Evolutionary conservation across 2,329 filamentous ascomycete genomes (phyloP).

Genomic region (Fusarium sambucinum): DNA sequence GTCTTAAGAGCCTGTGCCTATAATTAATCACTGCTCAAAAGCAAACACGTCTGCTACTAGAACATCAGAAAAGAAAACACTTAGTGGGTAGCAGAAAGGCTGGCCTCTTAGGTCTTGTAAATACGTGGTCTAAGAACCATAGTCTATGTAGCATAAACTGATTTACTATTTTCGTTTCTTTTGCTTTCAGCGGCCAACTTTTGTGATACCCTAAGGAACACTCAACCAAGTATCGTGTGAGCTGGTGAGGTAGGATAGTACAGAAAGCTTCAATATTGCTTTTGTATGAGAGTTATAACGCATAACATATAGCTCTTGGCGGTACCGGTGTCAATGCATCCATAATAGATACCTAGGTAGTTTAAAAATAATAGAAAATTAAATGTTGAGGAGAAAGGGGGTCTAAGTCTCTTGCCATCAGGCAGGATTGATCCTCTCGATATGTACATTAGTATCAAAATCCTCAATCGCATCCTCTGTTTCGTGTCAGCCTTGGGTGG

Average conservation of each 20-base stretch:
- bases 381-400: neutral
- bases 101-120: no score
- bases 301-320: neutral
- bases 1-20: neutral
- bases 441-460: no score
- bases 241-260: neutral
- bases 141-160: no score
- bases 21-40: neutral
- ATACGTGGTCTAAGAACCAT: no score
- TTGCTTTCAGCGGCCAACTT: no score
- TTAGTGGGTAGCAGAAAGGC: no score
- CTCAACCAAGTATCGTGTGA: neutral
- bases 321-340: neutral
- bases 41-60: neutral
- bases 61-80: neutral
- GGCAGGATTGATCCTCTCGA: neutral
- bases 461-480: neutral
- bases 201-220: neutral
- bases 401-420: neutral
- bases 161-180: no score
- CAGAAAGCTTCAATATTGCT: neutral
- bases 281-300: neutral
- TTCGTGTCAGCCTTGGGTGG: neutral
- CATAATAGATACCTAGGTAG: neutral
- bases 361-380: neutral